These are phyloP conservation scores for Berkeleyomyces basicola DNA, from an alignment of 2,329 filamentous ascomycete species.

Conservation along the genomic window DNA sequence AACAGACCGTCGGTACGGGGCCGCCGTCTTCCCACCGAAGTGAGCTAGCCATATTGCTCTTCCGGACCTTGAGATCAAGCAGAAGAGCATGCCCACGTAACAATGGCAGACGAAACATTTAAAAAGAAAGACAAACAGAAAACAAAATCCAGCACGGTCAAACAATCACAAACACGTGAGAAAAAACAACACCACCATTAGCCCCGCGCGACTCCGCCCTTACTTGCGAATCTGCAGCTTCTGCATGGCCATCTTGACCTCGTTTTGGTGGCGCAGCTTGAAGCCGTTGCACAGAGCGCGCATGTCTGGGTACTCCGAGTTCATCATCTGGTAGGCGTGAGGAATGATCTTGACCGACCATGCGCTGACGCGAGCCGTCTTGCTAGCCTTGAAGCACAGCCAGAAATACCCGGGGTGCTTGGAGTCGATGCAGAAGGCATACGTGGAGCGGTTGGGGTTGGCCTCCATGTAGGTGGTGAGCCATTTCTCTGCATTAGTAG, in stretches of 20 bases:
- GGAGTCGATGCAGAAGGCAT: slow-evolving; percentile 87
- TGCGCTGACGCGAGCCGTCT: slow-evolving; percentile 52
- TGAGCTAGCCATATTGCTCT: no score
- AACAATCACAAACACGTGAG: neutral
- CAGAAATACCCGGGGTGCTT: slow-evolving; percentile 90
- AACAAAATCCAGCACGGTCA: neutral
- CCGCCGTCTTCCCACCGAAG: no score
- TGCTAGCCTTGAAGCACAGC: slow-evolving; percentile 88
- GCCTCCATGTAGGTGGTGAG: slow-evolving; percentile 89
- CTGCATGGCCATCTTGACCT: slow-evolving; percentile 40
- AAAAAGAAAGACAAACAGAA: neutral
- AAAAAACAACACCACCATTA: neutral
- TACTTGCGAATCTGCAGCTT: slow-evolving; percentile 14
- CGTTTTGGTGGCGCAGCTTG: slow-evolving; percentile 59
- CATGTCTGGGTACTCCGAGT: slow-evolving; percentile 86
- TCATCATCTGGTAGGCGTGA: slow-evolving; percentile 80
- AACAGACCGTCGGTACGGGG: neutral
- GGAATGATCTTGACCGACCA: slow-evolving; percentile 86
- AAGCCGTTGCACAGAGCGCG: slow-evolving; percentile 90
- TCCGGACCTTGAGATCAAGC: no score
- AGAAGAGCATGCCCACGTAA: no score
- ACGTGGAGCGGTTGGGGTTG: slow-evolving; percentile 84
- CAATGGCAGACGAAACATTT: no score
- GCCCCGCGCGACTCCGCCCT: neutral
- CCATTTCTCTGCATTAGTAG: slow-evolving; percentile 59